These are phyloP conservation scores for Fusarium bactridioides DNA, from an alignment of 2,329 filamentous ascomycete genomes.

Conservation along the genomic window DNA sequence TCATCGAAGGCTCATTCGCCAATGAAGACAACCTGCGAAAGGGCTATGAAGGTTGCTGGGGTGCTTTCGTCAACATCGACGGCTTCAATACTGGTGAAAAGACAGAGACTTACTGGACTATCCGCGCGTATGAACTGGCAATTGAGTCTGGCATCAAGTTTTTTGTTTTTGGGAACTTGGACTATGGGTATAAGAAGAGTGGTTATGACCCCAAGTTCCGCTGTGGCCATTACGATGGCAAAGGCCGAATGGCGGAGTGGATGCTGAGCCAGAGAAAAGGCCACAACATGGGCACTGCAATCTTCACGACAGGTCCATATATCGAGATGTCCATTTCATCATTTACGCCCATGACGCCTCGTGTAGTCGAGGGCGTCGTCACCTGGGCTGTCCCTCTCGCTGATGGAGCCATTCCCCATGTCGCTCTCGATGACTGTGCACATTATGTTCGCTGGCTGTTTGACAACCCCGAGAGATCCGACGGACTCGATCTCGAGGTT, in stretches of 20 bases:
- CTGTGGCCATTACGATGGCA: conserved; percentile 58
- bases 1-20: conserved; percentile 2
- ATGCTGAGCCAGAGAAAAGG: conserved; percentile 48
- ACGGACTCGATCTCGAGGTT: conserved; percentile 19
- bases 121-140: neutral
- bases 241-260: conserved; percentile 55
- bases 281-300: neutral
- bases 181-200: conserved; percentile 57
- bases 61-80: conserved; percentile 17
- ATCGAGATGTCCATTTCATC: neutral
- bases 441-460: conserved; percentile 19
- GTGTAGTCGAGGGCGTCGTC: neutral
- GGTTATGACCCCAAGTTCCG: conserved; percentile 56
- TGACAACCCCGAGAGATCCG: neutral
- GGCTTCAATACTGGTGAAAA: conserved; percentile 23
- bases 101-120: conserved; percentile 19
- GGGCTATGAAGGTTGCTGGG: neutral
- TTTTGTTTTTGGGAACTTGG: conserved; percentile 59
- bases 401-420: neutral
- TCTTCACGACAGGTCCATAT: conserved; percentile 21
- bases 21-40: neutral
- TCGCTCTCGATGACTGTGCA: conserved; percentile 22
- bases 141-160: conserved; percentile 43
- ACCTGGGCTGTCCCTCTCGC: conserved; percentile 18
- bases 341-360: neutral